Base-by-base conservation (phyloP, 192 early-diverging fungal genomes). In the Glomus cerebriforme region DNA sequence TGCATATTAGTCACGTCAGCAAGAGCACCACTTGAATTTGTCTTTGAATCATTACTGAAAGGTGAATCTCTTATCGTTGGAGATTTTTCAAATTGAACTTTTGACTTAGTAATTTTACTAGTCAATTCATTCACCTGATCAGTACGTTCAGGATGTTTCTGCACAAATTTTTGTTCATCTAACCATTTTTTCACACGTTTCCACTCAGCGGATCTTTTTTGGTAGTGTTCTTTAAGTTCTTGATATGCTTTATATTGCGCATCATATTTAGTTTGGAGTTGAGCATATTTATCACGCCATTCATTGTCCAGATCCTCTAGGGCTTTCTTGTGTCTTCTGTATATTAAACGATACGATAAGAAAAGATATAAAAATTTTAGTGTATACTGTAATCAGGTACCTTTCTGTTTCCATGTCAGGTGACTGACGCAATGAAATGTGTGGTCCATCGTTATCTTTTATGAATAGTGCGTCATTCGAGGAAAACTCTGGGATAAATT, bases 191-290 rank as follows among this genome's bases (percentile, higher is more conserved):
- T 68, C 22, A 37, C 9, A n/a, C 32, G 66, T 37, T 68, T 68
- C 66, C 66, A 68, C 39, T 68, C 66, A 39, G n/a, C 6, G 7
- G 66, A 68, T 68, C 66, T 68, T 68, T 68, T 68, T 35, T 34
- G 13, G 9, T 68, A 68, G 24, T 68, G 66, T n/a, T 68, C 66
- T 68, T 68, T 68, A 2, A 68, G 35, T n/a, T 17, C 66, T 68
- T 68, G 66, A 68, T n/a, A 68, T 1, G 31, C 66, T 43, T 39
- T 37, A 19, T 19, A n/a, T 68, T 39, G 66, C 35, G 31, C 12
- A 39, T 68, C 32, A 68, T 39, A 68, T 43, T 68, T 68, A 39
- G 15, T n/a, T 68, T 68, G 31, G 34, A 68, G 35, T 37, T 39
- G 19, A 5, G 35, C 22, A 37, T 68, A 24, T 68, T 68, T 68